Evolutionary conservation across 345 rosid genomes (phyloP).

Genomic region (Populus davidiana): DNA sequence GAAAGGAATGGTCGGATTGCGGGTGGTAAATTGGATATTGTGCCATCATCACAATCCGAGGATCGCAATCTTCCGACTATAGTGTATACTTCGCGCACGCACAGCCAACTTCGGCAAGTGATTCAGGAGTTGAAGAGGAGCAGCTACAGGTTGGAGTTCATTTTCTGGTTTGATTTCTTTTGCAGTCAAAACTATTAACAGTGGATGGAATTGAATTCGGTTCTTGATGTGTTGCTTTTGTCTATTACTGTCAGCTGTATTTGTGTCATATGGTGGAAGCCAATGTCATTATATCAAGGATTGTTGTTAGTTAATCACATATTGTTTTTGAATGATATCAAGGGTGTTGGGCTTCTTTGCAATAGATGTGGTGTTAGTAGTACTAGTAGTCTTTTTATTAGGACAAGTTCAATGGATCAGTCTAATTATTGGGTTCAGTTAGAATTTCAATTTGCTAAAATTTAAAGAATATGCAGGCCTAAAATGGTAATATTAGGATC

Average conservation of each 20-base stretch:
- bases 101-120: conserved; percentile 96
- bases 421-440: background rate
- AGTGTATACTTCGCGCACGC: conserved; percentile 84
- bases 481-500: conserved; percentile 91
- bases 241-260: background rate
- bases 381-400: background rate
- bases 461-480: conserved; percentile 56
- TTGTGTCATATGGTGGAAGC: background rate
- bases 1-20: conserved; percentile 30
- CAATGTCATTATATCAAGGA: background rate
- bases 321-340: background rate
- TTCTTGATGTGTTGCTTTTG: background rate
- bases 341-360: background rate
- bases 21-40: conserved; percentile 27
- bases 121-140: conserved; percentile 80
- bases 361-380: background rate
- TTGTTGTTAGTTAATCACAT: background rate
- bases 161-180: conserved; percentile 6
- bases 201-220: background rate
- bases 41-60: conserved; percentile 26
- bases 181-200: background rate
- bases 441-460: conserved; percentile 9
- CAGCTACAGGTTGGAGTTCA: conserved; percentile 64
- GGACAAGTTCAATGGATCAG: background rate
- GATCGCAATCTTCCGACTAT: conserved; percentile 57